Evolutionary conservation across 306 rosid species (phyloP).

Genomic region (Lablab purpureus): DNA sequence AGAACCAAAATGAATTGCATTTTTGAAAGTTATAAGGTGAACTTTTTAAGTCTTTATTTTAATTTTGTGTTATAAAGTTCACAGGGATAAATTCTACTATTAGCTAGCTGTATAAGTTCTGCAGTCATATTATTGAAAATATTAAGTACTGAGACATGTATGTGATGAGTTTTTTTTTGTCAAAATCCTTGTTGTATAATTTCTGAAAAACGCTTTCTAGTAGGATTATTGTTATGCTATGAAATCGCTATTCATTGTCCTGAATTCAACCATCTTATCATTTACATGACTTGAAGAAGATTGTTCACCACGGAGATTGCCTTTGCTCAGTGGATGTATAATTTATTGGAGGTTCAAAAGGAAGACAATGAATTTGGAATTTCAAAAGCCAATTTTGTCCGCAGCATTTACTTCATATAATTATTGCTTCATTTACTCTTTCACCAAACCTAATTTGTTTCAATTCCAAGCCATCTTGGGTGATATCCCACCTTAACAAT

Average conservation of each 20-base stretch:
- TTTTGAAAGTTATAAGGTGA: slow-evolving; percentile 22
- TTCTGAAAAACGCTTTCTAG: background rate
- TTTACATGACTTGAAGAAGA: background rate
- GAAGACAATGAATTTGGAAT: background rate
- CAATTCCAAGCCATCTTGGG: too few species aligned
- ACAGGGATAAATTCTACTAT: too few species aligned
- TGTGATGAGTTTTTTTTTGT: slow-evolving; percentile 7
- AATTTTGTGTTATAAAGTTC: too few species aligned
- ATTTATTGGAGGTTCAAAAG: background rate
- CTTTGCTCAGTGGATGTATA: background rate
- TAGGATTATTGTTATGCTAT: background rate
- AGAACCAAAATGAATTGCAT: slow-evolving; percentile 17
- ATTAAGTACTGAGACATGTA: background rate
- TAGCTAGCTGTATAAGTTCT: slow-evolving; percentile 19
- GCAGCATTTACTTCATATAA: slow-evolving; percentile 14
- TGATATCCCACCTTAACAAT: too few species aligned
- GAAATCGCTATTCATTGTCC: background rate
- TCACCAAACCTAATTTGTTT: background rate
- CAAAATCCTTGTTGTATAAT: background rate
- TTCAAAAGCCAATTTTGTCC: background rate
- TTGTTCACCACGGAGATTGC: background rate
- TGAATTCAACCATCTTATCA: background rate
- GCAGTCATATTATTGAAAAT: background rate
- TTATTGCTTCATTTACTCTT: background rate
- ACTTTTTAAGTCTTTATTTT: background rate